Base-by-base conservation (phyloP, 106 monocot species). In the Gastrodia elata region DNA sequence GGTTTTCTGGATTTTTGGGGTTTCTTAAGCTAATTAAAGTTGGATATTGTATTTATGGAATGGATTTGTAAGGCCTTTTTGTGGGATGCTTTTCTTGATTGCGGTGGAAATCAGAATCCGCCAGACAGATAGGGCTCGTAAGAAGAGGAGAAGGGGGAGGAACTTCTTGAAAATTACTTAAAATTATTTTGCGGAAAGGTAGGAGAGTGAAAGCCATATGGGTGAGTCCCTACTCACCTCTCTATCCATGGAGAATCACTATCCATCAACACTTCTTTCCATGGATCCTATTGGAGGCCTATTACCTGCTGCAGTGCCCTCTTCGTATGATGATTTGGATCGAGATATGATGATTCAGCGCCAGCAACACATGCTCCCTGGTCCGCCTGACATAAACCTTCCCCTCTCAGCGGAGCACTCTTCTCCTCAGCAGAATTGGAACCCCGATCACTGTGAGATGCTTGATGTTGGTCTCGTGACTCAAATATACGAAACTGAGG, bases 321-420 rank as follows among this genome's bases (percentile, higher is more conserved):
- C 73, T 71, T 71, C 79, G 14, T 80, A 79, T 20, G 76, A 79
- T 18, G 82, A 86, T 26, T 76, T 44, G 4, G 86, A 79, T 44
- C 81, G 76, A 15, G 86, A 82, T 20, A 37, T 83, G 65, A 61
- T 73, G 67, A 71, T 83, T 68, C 76, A 75, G 30, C 58, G 75
- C 15, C 61, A 61, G 22, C 32, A 61, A 61, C 32, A 30, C 61
- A 52, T 71, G 58, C 86, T 86, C 8, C 72, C 77, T 0, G 74
- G 77, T 13, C 87, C 80, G 7, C 86, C 87, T 5, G 87, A 87
- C 75, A 87, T 87, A 64, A 87, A 87, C 73, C 84, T 81, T 22
- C 87, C 87, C 2, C 81, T 84, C 36, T 83, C 86, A 0, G 83
- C 71, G 2, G 79, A 79, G 44, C 77, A 73, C 42, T 79, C 83